Evolutionary conservation across 1,284 basidiomycete genomes (phyloP).

Genomic region (Ceratobasidium sp.): DNA sequence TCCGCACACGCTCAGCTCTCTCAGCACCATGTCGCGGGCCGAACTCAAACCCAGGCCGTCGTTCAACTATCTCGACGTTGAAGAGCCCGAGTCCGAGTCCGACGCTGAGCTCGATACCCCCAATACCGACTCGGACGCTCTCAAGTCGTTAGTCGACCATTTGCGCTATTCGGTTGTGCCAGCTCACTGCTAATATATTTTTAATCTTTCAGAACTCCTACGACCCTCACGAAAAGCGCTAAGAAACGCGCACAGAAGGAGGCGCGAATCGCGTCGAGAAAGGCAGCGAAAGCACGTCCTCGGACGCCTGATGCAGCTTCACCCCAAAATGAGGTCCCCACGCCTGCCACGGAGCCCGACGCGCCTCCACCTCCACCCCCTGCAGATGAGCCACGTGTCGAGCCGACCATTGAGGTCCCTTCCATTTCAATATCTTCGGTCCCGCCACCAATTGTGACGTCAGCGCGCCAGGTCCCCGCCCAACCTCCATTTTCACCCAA

Average conservation of each 20-base stretch:
- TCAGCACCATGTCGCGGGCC: constrained; percentile 34
- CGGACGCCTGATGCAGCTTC: constrained; percentile 30
- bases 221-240: constrained; percentile 26
- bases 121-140: constrained; percentile 31
- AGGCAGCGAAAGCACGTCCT: constrained; percentile 38
- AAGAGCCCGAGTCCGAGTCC: constrained; percentile 38
- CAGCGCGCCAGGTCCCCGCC: constrained; percentile 18
- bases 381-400: neutral
- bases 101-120: constrained; percentile 45
- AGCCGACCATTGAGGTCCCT: neutral
- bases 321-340: constrained; percentile 21
- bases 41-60: constrained; percentile 38
- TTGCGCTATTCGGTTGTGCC: neutral
- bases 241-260: constrained; percentile 38
- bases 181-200: constrained; percentile 4
- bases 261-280: constrained; percentile 36
- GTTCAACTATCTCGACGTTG: constrained; percentile 40
- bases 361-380: neutral
- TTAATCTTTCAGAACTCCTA: constrained; percentile 4
- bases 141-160: constrained; percentile 9
- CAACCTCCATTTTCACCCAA: constrained; percentile 46
- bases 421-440: constrained; percentile 10
- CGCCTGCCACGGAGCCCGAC: neutral
- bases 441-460: constrained; percentile 30
- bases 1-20: neutral